Conservation (phyloP, 352 stramenopile genomes). For the Globisporangium barbulae region DNA sequence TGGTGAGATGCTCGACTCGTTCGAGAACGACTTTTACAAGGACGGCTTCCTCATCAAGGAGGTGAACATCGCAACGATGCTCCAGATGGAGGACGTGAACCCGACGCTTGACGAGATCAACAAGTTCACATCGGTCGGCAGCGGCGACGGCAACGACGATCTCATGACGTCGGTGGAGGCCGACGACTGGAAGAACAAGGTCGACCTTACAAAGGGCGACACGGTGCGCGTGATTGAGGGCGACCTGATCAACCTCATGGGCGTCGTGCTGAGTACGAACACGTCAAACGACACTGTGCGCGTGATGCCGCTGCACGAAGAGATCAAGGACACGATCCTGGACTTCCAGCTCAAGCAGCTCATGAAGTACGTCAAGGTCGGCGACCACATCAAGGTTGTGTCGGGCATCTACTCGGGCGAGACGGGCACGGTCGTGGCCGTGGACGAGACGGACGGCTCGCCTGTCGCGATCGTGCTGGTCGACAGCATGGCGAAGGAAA, state of each 20-base stretch:
- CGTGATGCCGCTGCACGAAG: constrained; percentile 88
- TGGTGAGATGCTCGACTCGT: constrained; percentile 86
- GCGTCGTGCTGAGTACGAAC: constrained; percentile 87
- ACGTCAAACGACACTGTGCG: constrained; percentile 84
- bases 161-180: constrained; percentile 69
- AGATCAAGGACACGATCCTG: constrained; percentile 90
- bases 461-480: constrained; percentile 87
- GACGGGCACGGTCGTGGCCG: constrained; percentile 86
- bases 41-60: constrained; percentile 88
- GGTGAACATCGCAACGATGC: constrained; percentile 84
- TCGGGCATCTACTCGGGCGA: constrained; percentile 88
- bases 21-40: constrained; percentile 88
- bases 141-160: constrained; percentile 62
- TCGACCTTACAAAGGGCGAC: constrained; percentile 87
- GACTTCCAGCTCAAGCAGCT: constrained; percentile 88
- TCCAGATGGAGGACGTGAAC: constrained; percentile 83
- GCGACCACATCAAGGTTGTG: constrained; percentile 90
- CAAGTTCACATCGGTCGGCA: constrained; percentile 68
- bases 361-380: constrained; percentile 91
- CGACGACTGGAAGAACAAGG: constrained; percentile 88
- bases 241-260: constrained; percentile 88
- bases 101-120: constrained; percentile 88
- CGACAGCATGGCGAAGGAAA: constrained; percentile 89
- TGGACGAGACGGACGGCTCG: constrained; percentile 80
- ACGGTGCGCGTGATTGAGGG: constrained; percentile 87